Percentiles rank a stretch among this genome's conserved stretches.
Evolutionary conservation across 2,329 filamentous ascomycete species (phyloP).

Genomic region (Gnomoniopsis smithogilvyi): DNA sequence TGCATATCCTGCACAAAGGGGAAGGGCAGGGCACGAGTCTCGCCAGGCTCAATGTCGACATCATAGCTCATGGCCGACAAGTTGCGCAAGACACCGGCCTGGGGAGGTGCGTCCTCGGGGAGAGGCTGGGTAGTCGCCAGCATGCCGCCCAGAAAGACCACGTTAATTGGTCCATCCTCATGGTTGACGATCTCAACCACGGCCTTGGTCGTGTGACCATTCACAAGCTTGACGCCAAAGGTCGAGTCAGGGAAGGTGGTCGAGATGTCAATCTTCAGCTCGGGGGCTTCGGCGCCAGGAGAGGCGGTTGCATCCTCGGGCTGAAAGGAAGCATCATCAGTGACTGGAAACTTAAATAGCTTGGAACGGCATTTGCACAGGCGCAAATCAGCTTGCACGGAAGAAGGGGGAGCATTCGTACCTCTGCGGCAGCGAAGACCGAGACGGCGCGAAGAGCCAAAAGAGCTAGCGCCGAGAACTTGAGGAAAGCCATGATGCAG

Average conservation of each 20-base stretch:
- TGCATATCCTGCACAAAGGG: slow-evolving; percentile 88
- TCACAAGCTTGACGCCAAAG: slow-evolving; percentile 93
- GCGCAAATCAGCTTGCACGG: neutral
- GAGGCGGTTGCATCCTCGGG: slow-evolving; percentile 21
- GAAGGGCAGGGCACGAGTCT: slow-evolving; percentile 75
- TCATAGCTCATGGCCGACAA: slow-evolving; percentile 75
- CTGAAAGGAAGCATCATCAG: slow-evolving; percentile 16
- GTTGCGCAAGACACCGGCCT: slow-evolving; percentile 71
- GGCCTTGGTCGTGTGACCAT: slow-evolving; percentile 81
- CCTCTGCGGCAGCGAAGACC: slow-evolving; percentile 55
- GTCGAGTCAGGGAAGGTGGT: slow-evolving; percentile 67
- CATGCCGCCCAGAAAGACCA: slow-evolving; percentile 74
- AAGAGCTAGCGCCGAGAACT: slow-evolving; percentile 68
- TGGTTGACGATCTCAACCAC: slow-evolving; percentile 81
- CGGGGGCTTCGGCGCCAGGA: slow-evolving; percentile 29
- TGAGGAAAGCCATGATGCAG: slow-evolving; percentile 67
- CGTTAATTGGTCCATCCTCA: slow-evolving; percentile 70
- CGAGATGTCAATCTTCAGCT: slow-evolving; percentile 62
- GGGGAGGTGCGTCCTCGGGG: slow-evolving; percentile 44
- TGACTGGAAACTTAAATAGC: too few species aligned
- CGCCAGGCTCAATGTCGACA: slow-evolving; percentile 69
- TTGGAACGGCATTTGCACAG: slow-evolving; percentile 16
- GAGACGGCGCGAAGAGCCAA: slow-evolving; percentile 67
- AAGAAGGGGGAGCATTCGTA: slow-evolving; percentile 38
- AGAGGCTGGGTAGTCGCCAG: slow-evolving; percentile 58